Base-by-base conservation (phyloP, 768 basidiomycete species). In the Strobilomyces confusus region DNA sequence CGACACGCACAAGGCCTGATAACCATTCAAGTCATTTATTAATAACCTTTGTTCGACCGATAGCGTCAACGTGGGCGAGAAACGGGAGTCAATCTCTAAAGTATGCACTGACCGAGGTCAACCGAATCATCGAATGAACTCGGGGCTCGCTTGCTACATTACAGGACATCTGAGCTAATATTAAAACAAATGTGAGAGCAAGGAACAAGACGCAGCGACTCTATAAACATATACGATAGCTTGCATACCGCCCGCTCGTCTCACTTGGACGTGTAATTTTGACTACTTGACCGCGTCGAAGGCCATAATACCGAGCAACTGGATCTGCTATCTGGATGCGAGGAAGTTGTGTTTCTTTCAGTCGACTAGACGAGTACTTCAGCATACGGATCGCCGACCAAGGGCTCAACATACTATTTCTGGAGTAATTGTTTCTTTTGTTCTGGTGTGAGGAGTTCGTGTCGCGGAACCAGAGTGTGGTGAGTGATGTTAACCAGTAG, bases 231-330 rank as follows among this genome's bases (percentile, higher is more conserved):
- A 93, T 90, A 57, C 91, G 87, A 76, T 93, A 93, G 66, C 90
- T 92, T 48, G 91, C 88, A 63, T 93, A 95, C 55, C 92, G 83
- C 47, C 95, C 95, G 58, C 89, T 91, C 17, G 97, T 99, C 77
- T 98, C 97, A 72, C 91, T 94, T 25, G 94, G 91, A 63, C 97
- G 78, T 55, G 89, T 98, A 63, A 99, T 98, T 77, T 97, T 98
- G 72, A 99, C 97, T 44, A 99, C 97, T 69, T 95, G 92, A 25
- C 95, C 95, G 46, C 97, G 83, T 63, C 85, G 81, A 52, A 99
- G 82, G 48, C 97, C 97, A 74, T 98, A 99, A 71, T 99, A 98
- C 54, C 95, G 84, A 38, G 97, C 93, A n/a, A 99, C 95, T 11
- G 97, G 97, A 71, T 99, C 97, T 25, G 87, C 85, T 40, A 97